Evolutionary conservation across 805 yeast species (phyloP), one percentile per base, ranked within the genome.

Genomic region (Isabelozyma rhagii): DNA sequence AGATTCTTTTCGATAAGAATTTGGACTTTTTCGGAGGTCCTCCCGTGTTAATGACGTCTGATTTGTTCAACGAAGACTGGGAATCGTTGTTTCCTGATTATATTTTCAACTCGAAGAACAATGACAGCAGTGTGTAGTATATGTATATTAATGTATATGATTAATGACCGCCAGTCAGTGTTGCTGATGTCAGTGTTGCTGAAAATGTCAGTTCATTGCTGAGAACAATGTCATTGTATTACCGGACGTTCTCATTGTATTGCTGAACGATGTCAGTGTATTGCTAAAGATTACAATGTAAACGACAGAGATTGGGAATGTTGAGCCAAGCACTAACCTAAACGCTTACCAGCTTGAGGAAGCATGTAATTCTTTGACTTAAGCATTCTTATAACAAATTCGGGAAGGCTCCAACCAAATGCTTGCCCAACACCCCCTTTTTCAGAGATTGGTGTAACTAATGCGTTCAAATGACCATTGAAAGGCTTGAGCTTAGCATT

Each of bases 41-140:
- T 0, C 81, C 81, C 5, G 72, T 78, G 14, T 70, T 77, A 48
- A 76, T 78, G 81, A 76, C 79, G 1, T 73, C 80, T 2, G 80
- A 74, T 48, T 65, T 75, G 58, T 69, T 72, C 50, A 67, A 71
- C 48, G 77, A 74, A 53, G 79, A 75, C 52, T 78, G 81, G 82
- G 81, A 75, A 50, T 66, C 77, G 0, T 64, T 78, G 48, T 77
- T 78, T 55, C 81, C 80, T 0, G 80, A 75, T 55, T 74, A 73
- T 46, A 65, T 69, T 43, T 69, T 73, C 54, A 66, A 64, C 31
- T 51, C 56, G 8, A 56, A 60, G 36, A 49, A 51, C 29, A 38
- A 13, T 8, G n/a, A 31, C 36, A 11, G 13, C 10, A 9, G n/a
- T 10, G n/a, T 9, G n/a, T 13, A 31, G 3, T 31, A 31, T 9